These are phyloP conservation scores for Saccharomyces hybrid DNA, from an alignment of 1,139 yeast species.

Conservation along the genomic window DNA sequence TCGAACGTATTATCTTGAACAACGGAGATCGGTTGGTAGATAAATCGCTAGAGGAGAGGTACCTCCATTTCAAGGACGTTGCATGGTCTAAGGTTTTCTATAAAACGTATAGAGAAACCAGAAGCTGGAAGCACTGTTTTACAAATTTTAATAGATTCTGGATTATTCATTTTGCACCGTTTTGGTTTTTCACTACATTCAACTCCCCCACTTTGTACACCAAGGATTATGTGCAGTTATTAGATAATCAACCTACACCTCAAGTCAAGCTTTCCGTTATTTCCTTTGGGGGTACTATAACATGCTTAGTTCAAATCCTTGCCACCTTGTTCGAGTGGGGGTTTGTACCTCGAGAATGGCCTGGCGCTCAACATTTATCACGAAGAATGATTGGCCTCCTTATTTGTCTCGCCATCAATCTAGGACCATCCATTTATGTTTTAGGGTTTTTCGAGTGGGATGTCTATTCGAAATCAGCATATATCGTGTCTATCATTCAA, in stretches of 20 bases:
- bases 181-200: slow-evolving; percentile 76
- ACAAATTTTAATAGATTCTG: slow-evolving; percentile 78
- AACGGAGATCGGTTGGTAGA: slow-evolving; percentile 42
- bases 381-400: slow-evolving; percentile 41
- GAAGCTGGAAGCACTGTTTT: slow-evolving; percentile 72
- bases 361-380: slow-evolving; percentile 50
- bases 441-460: slow-evolving; percentile 48
- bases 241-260: slow-evolving; percentile 57
- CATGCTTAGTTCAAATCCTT: slow-evolving; percentile 55
- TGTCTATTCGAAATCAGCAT: slow-evolving; percentile 44
- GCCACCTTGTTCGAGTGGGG: slow-evolving; percentile 57
- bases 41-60: slow-evolving; percentile 42
- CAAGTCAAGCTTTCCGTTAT: slow-evolving; percentile 58
- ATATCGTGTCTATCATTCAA: slow-evolving; percentile 49
- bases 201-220: slow-evolving; percentile 77
- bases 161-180: slow-evolving; percentile 70
- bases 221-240: slow-evolving; percentile 45
- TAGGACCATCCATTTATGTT: slow-evolving; percentile 58
- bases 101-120: slow-evolving; percentile 65
- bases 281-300: slow-evolving; percentile 65
- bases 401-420: slow-evolving; percentile 41
- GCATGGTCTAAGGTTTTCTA: slow-evolving; percentile 58
- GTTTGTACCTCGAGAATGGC: slow-evolving; percentile 65
- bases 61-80: slow-evolving; percentile 40
- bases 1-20: slow-evolving; percentile 41